Percentiles rank a stretch among this genome's conserved stretches.
Evolutionary conservation across 208 protist genomes (phyloP).

Genomic region (Leishmania tarentolae): DNA sequence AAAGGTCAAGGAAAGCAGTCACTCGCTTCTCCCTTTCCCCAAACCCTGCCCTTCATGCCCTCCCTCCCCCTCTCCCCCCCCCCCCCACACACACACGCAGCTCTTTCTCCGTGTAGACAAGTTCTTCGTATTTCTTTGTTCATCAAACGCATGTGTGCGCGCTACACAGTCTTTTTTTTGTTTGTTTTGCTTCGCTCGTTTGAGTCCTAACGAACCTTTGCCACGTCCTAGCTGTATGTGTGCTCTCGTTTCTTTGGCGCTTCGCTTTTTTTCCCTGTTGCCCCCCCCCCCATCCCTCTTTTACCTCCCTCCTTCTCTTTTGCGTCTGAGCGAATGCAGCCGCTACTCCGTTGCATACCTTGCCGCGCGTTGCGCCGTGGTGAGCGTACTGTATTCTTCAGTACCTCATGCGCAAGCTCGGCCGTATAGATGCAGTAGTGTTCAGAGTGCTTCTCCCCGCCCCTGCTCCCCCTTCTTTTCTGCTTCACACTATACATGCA

Average conservation of each 20-base stretch:
- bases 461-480: neutral
- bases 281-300: neutral
- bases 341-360: neutral
- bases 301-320: neutral
- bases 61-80: too few relatives aligned
- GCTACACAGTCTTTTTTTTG: neutral
- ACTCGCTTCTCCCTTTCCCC: neutral
- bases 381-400: neutral
- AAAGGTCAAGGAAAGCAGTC: neutral
- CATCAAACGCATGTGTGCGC: neutral
- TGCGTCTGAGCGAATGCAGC: neutral
- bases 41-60: neutral
- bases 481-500: neutral
- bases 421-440: neutral
- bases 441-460: neutral
- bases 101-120: neutral
- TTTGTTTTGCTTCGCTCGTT: neutral
- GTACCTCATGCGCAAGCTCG: neutral
- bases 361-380: neutral
- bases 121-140: neutral
- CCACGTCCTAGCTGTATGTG: neutral
- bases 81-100: neutral
- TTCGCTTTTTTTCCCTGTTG: neutral
- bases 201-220: neutral
- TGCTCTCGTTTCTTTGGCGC: neutral